These are phyloP conservation scores for Neurospora sp. DNA, from an alignment of 495 filamentous ascomycete genomes.

Conservation along the genomic window DNA sequence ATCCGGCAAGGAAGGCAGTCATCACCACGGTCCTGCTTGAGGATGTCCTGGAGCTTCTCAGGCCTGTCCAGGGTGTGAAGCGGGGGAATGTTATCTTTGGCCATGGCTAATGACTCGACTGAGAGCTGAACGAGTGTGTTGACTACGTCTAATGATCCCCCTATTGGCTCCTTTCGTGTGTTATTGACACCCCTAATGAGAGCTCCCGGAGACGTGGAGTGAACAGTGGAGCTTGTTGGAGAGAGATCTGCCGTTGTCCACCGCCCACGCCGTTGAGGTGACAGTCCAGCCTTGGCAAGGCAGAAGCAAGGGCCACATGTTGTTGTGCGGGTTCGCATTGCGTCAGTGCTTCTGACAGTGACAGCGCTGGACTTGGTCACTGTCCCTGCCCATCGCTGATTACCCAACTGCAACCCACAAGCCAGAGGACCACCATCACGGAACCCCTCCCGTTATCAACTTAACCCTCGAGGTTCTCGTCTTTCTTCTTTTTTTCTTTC, in stretches of 20 bases:
- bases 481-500: background rate
- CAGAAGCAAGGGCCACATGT: background rate
- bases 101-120: slow-evolving; percentile 21
- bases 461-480: background rate
- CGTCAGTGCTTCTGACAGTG: slow-evolving; percentile 16
- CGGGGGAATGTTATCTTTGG: slow-evolving; percentile 28
- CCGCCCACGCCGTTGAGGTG: background rate
- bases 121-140: background rate
- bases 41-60: slow-evolving; percentile 40
- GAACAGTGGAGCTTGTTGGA: background rate
- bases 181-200: background rate
- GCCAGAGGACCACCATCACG: background rate
- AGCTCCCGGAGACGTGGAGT: background rate
- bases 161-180: background rate
- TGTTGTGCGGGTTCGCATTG: slow-evolving; percentile 7
- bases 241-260: background rate
- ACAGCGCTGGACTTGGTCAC: background rate
- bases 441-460: background rate
- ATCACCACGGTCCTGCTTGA: slow-evolving; percentile 53
- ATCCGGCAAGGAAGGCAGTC: slow-evolving; percentile 63
- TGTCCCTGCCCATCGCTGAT: background rate
- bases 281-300: background rate
- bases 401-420: background rate
- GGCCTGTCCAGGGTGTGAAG: slow-evolving; percentile 37
- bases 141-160: background rate